Evolutionary conservation across 345 rosid species (phyloP), one percentile per base, ranked within the genome.

Genomic region (Raphanus raphanistrum): DNA sequence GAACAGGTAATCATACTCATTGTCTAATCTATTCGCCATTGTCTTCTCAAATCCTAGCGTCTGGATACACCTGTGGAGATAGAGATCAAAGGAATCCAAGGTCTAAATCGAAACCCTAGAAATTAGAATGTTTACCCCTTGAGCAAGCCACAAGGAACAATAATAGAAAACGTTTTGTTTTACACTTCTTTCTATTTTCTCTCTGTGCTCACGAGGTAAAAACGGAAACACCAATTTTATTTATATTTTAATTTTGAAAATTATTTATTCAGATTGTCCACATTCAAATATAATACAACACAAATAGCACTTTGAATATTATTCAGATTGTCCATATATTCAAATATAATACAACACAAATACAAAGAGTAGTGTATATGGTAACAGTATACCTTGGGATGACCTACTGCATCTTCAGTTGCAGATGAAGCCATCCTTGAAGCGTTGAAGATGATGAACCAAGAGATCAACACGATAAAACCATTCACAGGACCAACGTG

Each of bases 1-100:
- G 78, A 87, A 90, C 69, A 90, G 79, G 70, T 85, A 87, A 66
- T 90, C 92, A 63, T 88, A 88, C 83, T 88, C 94, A 36, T 85
- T 86, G 82, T 87, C 90, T 59, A 81, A 82, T 75, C 88, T 61
- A 78, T 82, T 76, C 54, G 84, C 90, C 94, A 88, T 90, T 65
- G 67, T 43, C 13, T 9, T 70, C 59, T 74, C 68, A 63, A 68
- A 16, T 48, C 57, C 57, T 66, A 74, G 57, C 69, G 9, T 27
- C n/a, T 26, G 15, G 62, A 59, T 59, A 32, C 69, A 77, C 82
- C 79, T 82, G 29, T n/a, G 48, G 31, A 28, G 31, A 28, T 2
- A 41, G n/a, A 41, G 58, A 52, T 65, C 29, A 63, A 77, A 64
- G 1, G 71, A 2, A 63, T 70, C 76, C 60, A 70, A 64, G n/a